Percentiles rank a stretch among this genome's conserved stretches.
These are phyloP conservation scores for Exophiala oligosperma DNA, from an alignment of 2,329 filamentous ascomycete species.

Conservation along the genomic window DNA sequence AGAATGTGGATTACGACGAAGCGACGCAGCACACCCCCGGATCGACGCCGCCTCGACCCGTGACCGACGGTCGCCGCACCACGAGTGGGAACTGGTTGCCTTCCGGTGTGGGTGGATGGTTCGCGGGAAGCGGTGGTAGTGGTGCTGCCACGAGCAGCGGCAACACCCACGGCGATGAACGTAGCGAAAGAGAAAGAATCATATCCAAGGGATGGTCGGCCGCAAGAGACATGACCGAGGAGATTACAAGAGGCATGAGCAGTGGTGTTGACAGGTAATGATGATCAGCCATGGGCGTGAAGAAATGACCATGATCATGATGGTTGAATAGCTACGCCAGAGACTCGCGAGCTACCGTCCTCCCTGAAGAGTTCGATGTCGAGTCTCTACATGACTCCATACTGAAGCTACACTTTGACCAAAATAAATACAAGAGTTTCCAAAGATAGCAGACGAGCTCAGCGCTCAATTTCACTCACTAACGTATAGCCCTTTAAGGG, in stretches of 20 bases:
- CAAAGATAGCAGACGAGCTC: too few species aligned
- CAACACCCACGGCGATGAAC: slow-evolving; percentile 7
- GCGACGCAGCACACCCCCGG: slow-evolving; percentile 45
- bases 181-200: slow-evolving; percentile 6
- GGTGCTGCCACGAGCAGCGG: slow-evolving; percentile 4
- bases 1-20: slow-evolving; percentile 80
- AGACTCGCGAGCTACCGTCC: too few species aligned
- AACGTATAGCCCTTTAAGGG: too few species aligned
- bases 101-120: slow-evolving; percentile 23
- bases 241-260: slow-evolving; percentile 21
- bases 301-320: too few species aligned
- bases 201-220: slow-evolving; percentile 21
- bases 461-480: too few species aligned
- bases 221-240: slow-evolving; percentile 28
- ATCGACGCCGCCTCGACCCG: slow-evolving; percentile 9
- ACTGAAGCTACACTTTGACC: too few species aligned
- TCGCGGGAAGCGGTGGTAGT: slow-evolving; percentile 14
- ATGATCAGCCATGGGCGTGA: too few species aligned
- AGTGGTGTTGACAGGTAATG: slow-evolving; percentile 14
- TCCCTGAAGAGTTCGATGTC: too few species aligned
- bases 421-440: too few species aligned
- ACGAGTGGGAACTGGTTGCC: slow-evolving; percentile 27
- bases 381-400: too few species aligned
- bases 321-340: too few species aligned
- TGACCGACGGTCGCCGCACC: slow-evolving; percentile 14